A percentile compares a stretch with the other conserved stretches of the same genome.
Evolutionary conservation across 169 alveolate species (phyloP).

Genomic region (Plasmodium fragile): DNA sequence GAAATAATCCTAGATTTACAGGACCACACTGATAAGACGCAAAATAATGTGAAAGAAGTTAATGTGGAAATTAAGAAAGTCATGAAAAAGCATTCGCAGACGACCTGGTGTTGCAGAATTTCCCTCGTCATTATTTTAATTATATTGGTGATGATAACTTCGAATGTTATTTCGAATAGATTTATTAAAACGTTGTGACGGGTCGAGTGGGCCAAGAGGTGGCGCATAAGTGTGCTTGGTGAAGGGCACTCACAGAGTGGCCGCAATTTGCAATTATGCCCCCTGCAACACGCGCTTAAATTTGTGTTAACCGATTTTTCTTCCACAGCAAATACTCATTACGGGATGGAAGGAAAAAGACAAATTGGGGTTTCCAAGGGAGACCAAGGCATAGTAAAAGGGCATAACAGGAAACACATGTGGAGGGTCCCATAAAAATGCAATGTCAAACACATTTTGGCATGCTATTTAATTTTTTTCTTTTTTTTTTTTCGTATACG

Average conservation of each 20-base stretch:
- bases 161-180: conserved; percentile 29
- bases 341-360: neutral
- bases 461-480: neutral
- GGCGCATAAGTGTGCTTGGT: neutral
- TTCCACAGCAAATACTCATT: neutral
- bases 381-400: neutral
- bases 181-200: conserved; percentile 20
- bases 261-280: neutral
- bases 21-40: conserved; percentile 76
- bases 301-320: neutral
- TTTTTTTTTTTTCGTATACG: neutral
- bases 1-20: conserved; percentile 77
- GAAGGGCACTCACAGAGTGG: neutral
- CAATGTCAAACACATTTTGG: neutral
- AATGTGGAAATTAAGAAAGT: conserved; percentile 64
- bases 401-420: neutral
- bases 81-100: conserved; percentile 53
- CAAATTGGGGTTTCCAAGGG: neutral
- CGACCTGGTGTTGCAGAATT: conserved; percentile 69
- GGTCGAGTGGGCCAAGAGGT: neutral
- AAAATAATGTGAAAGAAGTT: conserved; percentile 76
- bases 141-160: conserved; percentile 27
- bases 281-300: neutral
- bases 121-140: conserved; percentile 34
- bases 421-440: neutral